Base-by-base conservation (phyloP, 2,329 filamentous ascomycete species). In the Fusarium globosum region DNA sequence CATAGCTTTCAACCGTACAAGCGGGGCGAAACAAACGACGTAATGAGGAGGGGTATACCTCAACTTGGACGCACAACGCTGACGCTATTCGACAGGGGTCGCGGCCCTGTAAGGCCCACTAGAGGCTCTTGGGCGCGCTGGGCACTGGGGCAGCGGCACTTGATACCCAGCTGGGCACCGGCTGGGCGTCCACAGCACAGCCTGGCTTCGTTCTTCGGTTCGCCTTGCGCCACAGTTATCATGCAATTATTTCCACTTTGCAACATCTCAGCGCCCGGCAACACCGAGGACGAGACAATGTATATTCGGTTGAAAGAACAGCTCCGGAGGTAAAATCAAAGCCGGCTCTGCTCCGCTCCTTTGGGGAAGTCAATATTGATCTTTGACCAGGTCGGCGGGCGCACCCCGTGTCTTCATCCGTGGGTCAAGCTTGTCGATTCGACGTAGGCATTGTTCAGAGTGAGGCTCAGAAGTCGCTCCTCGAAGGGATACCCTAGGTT, bases 1-100 rank as follows among this genome's bases (percentile, higher is more conserved):
- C 26, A 18, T 30, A 28, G 53, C 30, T 35, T 46, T 41, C 30
- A 56, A 61, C 42, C 58, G 43, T 42, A 67, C 53, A 66, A 60
- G 67, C 49, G 67, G 67, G 65, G 67, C 67, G 59, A 68, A 51
- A 65, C 55, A 61, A 76, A 77, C 75, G 75, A 77, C 75, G 75
- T 77, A 77, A 77, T 76, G 57, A 59, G 59, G 75, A 76, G 71
- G 71, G 72, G 72, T 72, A 71, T 45, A 62, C 42, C 41, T 58
- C 45, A 61, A 70, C 57, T 65, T 64, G 68, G 58, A 66, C 42
- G 42, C 63, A 76, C 57, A 65, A 61, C 71, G 62, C 69, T 75
- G 75, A 77, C 75, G 72, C 73, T 76, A 69, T 73, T 51, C 49
- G 58, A 64, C 73, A 76, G 55, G 73, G 73, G 51, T 70, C 13